Evolutionary conservation across 1,284 basidiomycete species (phyloP), one percentile per base, ranked within the genome.

Genomic region (Fomitopsis palustris): DNA sequence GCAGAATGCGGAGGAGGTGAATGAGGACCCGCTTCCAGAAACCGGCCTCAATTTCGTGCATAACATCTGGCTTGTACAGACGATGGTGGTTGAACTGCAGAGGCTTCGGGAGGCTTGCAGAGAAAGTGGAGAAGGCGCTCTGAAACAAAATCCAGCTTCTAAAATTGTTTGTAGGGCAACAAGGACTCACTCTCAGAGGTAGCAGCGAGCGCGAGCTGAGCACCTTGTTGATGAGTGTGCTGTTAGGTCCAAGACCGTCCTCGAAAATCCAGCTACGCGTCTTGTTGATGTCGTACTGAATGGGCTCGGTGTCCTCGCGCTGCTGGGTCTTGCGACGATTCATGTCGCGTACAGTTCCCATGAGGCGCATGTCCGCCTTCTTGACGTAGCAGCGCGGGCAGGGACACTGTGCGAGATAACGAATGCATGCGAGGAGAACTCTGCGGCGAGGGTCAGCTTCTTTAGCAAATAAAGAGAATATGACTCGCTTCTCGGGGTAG

Each of bases 31-130:
- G 39, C 54, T 64, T 64, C 75, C 76, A 79, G 0, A 74, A 67
- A 1, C 76, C 76, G 0, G 77, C 61, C 55, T 78, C 74, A 42
- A 74, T 66, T 58, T 78, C 74, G 54, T 78, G 77, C 62, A 78
- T 42, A 4, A 76, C 23, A 59, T 79, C 77, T 0, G 70, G 65
- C 0, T 70, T 67, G 1, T 78, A 65, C 53, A 75, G 62, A 0
- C 17, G 53, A 49, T 69, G 74, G 7, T 69, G 56, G 31, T 75
- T 64, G 39, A 74, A 69, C 5, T 17, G 45, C 9, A 47, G 45
- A 2, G 45, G 0, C 69, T 70, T 8, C 69, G 59, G 0, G 51
- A 27, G 0, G 55, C 56, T 14, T 56, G 56, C 4, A 52, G 57
- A 47, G 25, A 47, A 47, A 3, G 3, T 31, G 14, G 69, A 69